Percentiles rank a stretch among this genome's conserved stretches.
Conservation (phyloP, 495 filamentous ascomycete genomes). For the Wilcoxina mikolae region DNA sequence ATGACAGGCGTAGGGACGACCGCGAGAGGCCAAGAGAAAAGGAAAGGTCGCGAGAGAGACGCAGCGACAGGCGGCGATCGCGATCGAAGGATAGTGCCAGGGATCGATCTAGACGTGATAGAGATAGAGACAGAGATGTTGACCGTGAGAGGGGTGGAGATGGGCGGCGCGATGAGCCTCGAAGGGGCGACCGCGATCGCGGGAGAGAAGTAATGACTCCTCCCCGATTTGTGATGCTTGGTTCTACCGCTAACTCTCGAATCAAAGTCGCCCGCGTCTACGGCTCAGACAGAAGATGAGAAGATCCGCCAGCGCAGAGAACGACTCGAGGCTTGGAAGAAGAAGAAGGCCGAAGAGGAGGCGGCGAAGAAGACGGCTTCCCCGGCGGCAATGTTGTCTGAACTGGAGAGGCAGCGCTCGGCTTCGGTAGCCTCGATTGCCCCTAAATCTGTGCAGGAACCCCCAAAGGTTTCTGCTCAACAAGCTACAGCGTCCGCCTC, state of each 20-base stretch:
- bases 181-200: conserved; percentile 57
- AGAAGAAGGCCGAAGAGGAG: conserved; percentile 66
- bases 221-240: conserved; percentile 9
- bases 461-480: conserved; percentile 51
- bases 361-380: conserved; percentile 59
- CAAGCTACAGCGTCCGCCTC: conserved; percentile 38
- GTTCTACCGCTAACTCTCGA: conserved; percentile 24
- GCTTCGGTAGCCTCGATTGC: conserved; percentile 41
- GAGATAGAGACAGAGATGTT: conserved; percentile 40
- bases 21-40: conserved; percentile 43
- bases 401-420: conserved; percentile 34
- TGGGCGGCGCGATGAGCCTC: conserved; percentile 57
- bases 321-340: conserved; percentile 82
- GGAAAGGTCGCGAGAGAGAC: conserved; percentile 31
- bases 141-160: conserved; percentile 40
- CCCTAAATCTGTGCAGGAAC: conserved; percentile 33
- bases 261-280: conserved; percentile 38
- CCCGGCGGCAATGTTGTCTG: conserved; percentile 43
- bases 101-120: conserved; percentile 32
- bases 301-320: conserved; percentile 73
- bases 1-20: conserved; percentile 51
- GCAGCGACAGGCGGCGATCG: conserved; percentile 38
- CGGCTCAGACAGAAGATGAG: conserved; percentile 52
- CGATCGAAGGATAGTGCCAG: conserved; percentile 38
- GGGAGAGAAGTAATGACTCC: conserved; percentile 43